Conservation (phyloP, 805 yeast genomes). For the Yamadazyma philogaea region DNA sequence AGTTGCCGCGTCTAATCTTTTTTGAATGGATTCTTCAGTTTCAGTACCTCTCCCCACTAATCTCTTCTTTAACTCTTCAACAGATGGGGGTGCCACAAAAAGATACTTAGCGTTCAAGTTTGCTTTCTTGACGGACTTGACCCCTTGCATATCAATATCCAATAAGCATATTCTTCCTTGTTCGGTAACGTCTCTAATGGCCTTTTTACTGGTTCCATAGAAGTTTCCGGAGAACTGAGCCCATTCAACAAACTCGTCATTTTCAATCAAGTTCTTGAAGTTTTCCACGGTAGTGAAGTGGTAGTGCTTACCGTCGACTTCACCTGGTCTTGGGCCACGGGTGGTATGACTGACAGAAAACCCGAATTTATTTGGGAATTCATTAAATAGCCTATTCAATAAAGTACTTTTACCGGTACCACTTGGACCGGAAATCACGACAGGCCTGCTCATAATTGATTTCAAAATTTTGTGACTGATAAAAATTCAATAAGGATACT, state of each 20-base stretch:
- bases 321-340: constrained; percentile 88
- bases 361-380: constrained; percentile 86
- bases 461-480: neutral
- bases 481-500: neutral
- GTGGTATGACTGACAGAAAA: constrained; percentile 94
- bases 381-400: constrained; percentile 83
- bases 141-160: constrained; percentile 99
- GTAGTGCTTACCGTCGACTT: constrained; percentile 83
- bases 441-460: constrained; percentile 56
- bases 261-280: constrained; percentile 72
- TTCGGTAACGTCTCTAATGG: constrained; percentile 70
- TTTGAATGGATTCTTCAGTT: constrained; percentile 76
- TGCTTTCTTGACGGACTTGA: constrained; percentile 81
- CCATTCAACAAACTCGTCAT: constrained; percentile 87
- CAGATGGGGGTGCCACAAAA: constrained; percentile 89
- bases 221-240: constrained; percentile 97
- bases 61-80: constrained; percentile 72
- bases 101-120: constrained; percentile 79
- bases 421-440: constrained; percentile 96
- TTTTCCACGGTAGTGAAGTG: constrained; percentile 78
- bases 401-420: constrained; percentile 96
- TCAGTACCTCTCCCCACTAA: constrained; percentile 92
- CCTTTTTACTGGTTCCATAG: constrained; percentile 88
- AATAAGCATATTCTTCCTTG: constrained; percentile 78
- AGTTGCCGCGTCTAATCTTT: constrained; percentile 82